Base-by-base conservation (phyloP, 768 basidiomycete genomes). In the Lactifluus volemus region DNA sequence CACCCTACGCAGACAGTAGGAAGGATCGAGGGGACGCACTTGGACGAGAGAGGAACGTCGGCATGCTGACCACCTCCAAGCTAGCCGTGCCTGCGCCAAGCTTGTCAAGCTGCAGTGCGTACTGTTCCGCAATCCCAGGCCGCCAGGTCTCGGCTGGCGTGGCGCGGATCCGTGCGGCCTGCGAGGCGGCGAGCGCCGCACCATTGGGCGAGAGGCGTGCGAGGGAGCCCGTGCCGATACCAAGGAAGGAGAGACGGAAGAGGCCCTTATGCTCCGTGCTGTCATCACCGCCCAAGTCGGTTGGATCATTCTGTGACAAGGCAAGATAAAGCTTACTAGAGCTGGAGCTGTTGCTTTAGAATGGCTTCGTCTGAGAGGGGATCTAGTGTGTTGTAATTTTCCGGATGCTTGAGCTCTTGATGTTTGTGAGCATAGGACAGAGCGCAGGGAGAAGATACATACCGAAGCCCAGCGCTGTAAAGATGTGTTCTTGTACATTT, bases 401-500 rank as follows among this genome's bases (percentile, higher is more conserved):
- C 68, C 30, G 69, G 68, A 6, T 72, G 67, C 47, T 67, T 67
- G 6, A 75, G 65, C 47, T 75, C 75, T 75, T 45, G 10, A 19
- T 39, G 34, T 17, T 38, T 38, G 19, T 29, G 9, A 49, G 38
- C 6, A 17, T 49, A 49, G 3, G 19, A 3, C 0, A 60, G 11
- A 38, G n/a, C 9, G 6, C 17, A 25, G 8, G 17, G 48, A 19
- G 47, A 19, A 5, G 36, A 45, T 7, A 53, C 68, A 6, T 45
- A 75, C 75, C 72, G 21, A 56, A 74, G 34, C 63, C 65, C 30
- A 71, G 42, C 2, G 63, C 66, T 7, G 59, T 38, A n/a, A 66
- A 68, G 53, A 68, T 57, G 59, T 84, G 81, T 59, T 83, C 81
- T 63, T 82, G 80, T n/a, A 80, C 70, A 63, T 83, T 83, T 67